Conservation (phyloP, 352 stramenopile genomes). For the Globisporangium iwayamae region DNA sequence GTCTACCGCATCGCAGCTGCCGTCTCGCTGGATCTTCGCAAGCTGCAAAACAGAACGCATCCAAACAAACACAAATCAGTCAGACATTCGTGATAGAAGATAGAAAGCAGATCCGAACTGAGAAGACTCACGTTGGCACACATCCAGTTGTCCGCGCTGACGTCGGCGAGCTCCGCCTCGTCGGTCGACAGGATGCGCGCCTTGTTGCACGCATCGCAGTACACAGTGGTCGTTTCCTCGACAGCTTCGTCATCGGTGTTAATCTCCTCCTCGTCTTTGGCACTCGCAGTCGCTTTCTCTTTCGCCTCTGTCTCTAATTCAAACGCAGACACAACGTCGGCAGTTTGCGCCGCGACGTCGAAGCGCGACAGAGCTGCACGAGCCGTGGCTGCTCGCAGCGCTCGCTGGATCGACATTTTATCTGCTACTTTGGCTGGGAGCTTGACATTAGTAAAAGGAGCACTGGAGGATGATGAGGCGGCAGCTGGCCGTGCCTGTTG, state of each 20-base stretch:
- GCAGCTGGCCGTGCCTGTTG: neutral
- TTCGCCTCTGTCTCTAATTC: neutral
- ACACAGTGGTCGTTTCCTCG: constrained; percentile 65
- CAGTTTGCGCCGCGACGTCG: constrained; percentile 35
- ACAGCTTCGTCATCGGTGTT: constrained; percentile 46
- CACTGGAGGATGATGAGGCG: neutral
- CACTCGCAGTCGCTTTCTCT: neutral
- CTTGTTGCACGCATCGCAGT: constrained; percentile 82
- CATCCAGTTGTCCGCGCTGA: constrained; percentile 42
- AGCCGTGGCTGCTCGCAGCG: constrained; percentile 43
- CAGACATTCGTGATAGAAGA: neutral
- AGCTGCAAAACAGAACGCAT: constrained; percentile 19
- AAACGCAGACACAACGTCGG: constrained; percentile 44
- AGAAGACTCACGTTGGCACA: constrained; percentile 33
- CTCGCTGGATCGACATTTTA: constrained; percentile 12
- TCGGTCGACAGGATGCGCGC: constrained; percentile 58
- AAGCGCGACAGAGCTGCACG: constrained; percentile 55
- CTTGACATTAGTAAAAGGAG: neutral
- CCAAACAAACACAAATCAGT: neutral
- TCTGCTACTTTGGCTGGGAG: neutral
- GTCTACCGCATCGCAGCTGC: constrained; percentile 51
- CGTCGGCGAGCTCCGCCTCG: constrained; percentile 33
- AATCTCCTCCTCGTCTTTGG: constrained; percentile 22
- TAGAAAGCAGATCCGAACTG: neutral
- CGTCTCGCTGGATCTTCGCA: constrained; percentile 25